A percentile compares a stretch with the other conserved stretches of the same genome.
Evolutionary conservation across 2,329 filamentous ascomycete species (phyloP).

Genomic region (Botrytis aclada): DNA sequence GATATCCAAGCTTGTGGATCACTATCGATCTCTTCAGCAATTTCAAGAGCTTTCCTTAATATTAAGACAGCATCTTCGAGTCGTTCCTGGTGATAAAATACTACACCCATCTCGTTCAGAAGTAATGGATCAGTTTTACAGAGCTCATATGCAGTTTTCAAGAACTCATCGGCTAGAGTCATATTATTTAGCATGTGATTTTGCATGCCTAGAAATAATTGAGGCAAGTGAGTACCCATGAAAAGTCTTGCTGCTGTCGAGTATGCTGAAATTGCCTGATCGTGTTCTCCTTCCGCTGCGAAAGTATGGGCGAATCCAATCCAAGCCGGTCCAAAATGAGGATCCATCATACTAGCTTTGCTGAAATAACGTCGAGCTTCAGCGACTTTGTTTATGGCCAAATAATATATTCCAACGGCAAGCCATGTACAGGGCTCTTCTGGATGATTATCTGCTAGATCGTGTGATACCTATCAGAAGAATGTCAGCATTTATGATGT

Average conservation of each 20-base stretch:
- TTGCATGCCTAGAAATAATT: conserved; percentile 97
- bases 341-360: conserved; percentile 96
- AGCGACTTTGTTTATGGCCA: conserved; percentile 82
- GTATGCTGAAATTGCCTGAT: conserved; percentile 97
- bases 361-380: conserved; percentile 95
- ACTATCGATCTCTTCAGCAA: conserved; percentile 77
- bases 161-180: conserved; percentile 87
- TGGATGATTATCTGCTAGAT: conserved; percentile 86
- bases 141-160: conserved; percentile 80
- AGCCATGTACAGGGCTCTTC: conserved; percentile 91
- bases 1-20: conserved; percentile 80
- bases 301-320: conserved; percentile 99
- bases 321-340: conserved; percentile 96
- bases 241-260: conserved; percentile 92
- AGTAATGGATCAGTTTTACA: conserved; percentile 85
- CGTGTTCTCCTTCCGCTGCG: conserved; percentile 93
- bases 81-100: conserved; percentile 88
- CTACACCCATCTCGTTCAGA: conserved; percentile 92
- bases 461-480: conserved; percentile 62
- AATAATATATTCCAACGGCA: conserved; percentile 92
- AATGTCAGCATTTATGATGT: background rate
- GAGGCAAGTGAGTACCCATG: conserved; percentile 93
- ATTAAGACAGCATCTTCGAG: conserved; percentile 71
- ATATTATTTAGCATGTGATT: conserved; percentile 96
- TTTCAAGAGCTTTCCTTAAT: conserved; percentile 72